Evolutionary conservation across 139 green algal genomes (phyloP).

Genomic region (Tetraselmis chui): DNA sequence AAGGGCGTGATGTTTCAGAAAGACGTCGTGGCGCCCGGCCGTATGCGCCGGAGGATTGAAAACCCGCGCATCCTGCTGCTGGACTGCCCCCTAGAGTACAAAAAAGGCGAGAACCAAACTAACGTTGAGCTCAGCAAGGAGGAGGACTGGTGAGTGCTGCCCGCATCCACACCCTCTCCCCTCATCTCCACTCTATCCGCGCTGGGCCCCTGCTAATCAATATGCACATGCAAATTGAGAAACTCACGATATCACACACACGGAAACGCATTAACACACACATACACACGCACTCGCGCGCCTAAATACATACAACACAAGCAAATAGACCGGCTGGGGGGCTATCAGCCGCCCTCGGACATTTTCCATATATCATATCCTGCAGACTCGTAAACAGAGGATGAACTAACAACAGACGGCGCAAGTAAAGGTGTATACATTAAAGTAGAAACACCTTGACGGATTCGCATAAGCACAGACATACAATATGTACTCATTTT

Average conservation of each 20-base stretch:
- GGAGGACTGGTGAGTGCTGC: conserved; percentile 77
- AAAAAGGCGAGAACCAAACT: conserved; percentile 98
- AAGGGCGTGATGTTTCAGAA: conserved; percentile 98
- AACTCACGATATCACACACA: conserved; percentile 8
- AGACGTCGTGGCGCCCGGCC: conserved; percentile 89
- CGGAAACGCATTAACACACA: conserved; percentile 3
- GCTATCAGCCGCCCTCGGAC: too few relatives aligned
- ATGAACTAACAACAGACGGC: too few relatives aligned
- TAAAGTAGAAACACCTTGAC: too few relatives aligned
- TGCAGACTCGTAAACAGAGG: too few relatives aligned
- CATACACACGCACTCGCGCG: background rate
- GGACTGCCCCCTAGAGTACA: conserved; percentile 99
- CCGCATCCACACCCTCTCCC: too few relatives aligned
- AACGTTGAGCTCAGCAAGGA: conserved; percentile 97
- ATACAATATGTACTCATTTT: too few relatives aligned
- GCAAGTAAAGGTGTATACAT: too few relatives aligned
- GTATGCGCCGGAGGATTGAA: conserved; percentile 87
- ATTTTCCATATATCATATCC: too few relatives aligned
- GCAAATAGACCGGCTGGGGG: too few relatives aligned
- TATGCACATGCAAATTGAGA: background rate
- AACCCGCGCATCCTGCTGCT: conserved; percentile 95
- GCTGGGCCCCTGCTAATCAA: background rate
- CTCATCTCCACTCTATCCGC: too few relatives aligned
- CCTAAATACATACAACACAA: background rate
- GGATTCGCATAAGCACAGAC: too few relatives aligned